Base-by-base conservation (phyloP, 2,329 filamentous ascomycete species). In the Fusarium scirpi region DNA sequence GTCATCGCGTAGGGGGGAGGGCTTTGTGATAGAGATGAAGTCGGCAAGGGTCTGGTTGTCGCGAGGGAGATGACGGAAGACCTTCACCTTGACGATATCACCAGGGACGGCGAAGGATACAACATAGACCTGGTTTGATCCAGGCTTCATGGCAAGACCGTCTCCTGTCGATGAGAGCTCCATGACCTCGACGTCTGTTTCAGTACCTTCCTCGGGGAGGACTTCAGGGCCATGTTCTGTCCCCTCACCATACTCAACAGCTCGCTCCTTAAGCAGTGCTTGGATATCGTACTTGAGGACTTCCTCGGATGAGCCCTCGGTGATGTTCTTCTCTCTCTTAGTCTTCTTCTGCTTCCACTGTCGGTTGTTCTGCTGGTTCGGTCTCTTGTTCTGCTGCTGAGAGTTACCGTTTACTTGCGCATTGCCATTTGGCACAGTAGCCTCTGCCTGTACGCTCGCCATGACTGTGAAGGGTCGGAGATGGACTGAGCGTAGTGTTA, bases 91-190 rank as follows among this genome's bases (percentile, higher is more conserved):
- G 63, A 93, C 91, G 5, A 84, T 86, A 79, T 99, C 96, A 30
- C 96, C 96, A 0, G 96, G 94, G 3, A 95, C 87, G 24, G 91
- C 88, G 78, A 98, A 99, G 6, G 95, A 94, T 3, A 98, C 91
- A 53, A 96, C 91, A 77, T 94, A 98, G 79, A 98, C 85, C 64
- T 86, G 87, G 58, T 79, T 76, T 81, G 82, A 91, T 64, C 88
- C 86, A 29, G 88, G 82, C n/a, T 89, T 87, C 62, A 93, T 84
- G 6, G 92, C 96, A 59, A 99, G 86, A 5, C 94, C 96, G 73
- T 98, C 96, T 56, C 96, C 96, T 0, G 93, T 97, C 0, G 95
- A 98, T 0, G 95, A 97, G 34, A 98, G 85, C 71, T 92, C 89
- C 9, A 90, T 80, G 62, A 98, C 90, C n/a, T 91, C 89, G 43